These are phyloP conservation scores for Tuctoria greenei DNA, from an alignment of 176 grass and related monocot species.

Conservation along the genomic window DNA sequence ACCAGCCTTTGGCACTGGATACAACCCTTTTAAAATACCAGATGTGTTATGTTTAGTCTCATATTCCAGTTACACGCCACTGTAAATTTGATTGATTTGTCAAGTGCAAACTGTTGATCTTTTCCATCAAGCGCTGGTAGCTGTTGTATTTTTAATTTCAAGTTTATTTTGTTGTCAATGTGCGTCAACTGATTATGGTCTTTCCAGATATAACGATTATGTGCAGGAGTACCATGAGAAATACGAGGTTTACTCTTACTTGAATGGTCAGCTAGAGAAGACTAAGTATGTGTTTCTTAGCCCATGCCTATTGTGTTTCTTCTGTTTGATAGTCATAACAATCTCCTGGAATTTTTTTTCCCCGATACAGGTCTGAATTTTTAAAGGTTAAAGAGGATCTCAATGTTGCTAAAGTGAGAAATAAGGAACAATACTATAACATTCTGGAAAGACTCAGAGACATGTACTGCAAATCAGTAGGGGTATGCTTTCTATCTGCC, in stretches of 20 bases:
- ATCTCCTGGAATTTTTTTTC: constrained; percentile 20
- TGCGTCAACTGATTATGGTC: constrained; percentile 34
- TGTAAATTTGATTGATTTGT: constrained; percentile 14
- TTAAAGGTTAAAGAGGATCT: constrained; percentile 66
- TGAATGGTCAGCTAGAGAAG: constrained; percentile 78
- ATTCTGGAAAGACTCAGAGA: constrained; percentile 69
- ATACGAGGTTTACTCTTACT: constrained; percentile 61
- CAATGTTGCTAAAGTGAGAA: constrained; percentile 57
- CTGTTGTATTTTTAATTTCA: neutral
- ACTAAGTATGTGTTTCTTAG: constrained; percentile 52
- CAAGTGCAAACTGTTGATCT: constrained; percentile 1
- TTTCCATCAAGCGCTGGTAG: neutral
- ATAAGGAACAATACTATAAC: constrained; percentile 56
- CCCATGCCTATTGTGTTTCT: constrained; percentile 13
- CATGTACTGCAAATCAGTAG: constrained; percentile 59
- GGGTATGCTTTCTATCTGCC: constrained; percentile 52
- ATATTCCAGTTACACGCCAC: neutral
- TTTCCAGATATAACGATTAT: constrained; percentile 81
- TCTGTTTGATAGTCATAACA: constrained; percentile 3
- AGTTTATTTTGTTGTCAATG: neutral
- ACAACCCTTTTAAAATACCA: neutral
- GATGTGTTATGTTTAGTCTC: neutral
- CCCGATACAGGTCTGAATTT: constrained; percentile 54
- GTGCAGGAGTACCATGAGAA: constrained; percentile 88
- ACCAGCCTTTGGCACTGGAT: too few relatives aligned